Evolutionary conservation across 2,329 filamentous ascomycete genomes (phyloP).

Genomic region (Emmonsiellopsis sp.): DNA sequence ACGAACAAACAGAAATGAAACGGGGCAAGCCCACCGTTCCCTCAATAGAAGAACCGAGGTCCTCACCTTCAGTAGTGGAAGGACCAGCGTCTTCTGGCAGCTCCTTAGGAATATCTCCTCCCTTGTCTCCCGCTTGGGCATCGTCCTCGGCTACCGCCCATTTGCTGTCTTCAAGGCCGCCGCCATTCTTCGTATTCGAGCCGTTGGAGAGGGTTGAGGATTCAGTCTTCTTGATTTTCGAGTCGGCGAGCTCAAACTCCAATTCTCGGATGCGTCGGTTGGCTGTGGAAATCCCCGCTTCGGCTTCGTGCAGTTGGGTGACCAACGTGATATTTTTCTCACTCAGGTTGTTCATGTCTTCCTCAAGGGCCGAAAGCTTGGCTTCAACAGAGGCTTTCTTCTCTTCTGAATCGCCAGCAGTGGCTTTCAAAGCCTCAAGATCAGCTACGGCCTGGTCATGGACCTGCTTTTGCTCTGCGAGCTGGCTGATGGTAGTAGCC

Average conservation of each 20-base stretch:
- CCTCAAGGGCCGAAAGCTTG: conserved; percentile 28
- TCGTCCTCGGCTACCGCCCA: conserved; percentile 26
- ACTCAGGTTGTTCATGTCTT: conserved; percentile 17
- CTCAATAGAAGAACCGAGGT: conserved; percentile 39
- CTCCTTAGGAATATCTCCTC: conserved; percentile 11
- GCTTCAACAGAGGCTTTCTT: conserved; percentile 21
- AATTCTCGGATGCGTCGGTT: conserved; percentile 16
- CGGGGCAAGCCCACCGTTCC: conserved; percentile 39
- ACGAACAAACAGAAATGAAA: conserved; percentile 20
- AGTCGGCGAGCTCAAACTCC: conserved; percentile 13
- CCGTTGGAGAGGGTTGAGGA: conserved; percentile 10
- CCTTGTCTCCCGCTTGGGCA: conserved; percentile 19
- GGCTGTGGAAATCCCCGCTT: conserved; percentile 18
- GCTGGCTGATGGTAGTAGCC: conserved; percentile 24
- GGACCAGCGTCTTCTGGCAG: conserved; percentile 23
- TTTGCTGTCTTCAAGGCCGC: conserved; percentile 31
- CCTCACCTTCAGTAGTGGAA: conserved; percentile 36
- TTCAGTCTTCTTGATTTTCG: conserved; percentile 6
- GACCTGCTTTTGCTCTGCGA: conserved; percentile 25
- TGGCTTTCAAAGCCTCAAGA: conserved; percentile 9
- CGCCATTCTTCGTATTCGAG: conserved; percentile 10
- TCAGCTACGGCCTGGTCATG: conserved; percentile 33
- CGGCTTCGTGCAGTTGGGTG: conserved; percentile 13
- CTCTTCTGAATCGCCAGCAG: conserved; percentile 6
- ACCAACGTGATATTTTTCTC: conserved; percentile 15